A percentile compares a stretch with the other conserved stretches of the same genome.
Evolutionary conservation across 176 grass and related monocot genomes (phyloP).

Genomic region (Cymbopogon citratus): DNA sequence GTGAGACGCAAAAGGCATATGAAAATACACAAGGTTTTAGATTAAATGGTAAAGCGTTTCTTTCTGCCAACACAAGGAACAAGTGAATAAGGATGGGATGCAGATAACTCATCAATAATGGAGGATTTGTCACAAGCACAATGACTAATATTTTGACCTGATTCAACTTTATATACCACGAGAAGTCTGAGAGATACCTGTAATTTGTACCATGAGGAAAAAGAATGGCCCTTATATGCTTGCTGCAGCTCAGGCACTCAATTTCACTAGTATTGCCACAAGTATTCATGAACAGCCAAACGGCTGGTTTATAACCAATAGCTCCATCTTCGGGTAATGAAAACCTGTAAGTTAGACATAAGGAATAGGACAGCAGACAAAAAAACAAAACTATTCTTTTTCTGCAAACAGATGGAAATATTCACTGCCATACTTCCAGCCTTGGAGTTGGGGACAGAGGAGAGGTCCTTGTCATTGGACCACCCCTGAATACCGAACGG

Average conservation of each 20-base stretch:
- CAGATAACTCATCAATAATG: neutral
- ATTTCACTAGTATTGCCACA: neutral
- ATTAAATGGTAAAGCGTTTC: neutral
- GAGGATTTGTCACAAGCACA: neutral
- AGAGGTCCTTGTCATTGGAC: constrained; percentile 42
- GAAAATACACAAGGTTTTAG: neutral
- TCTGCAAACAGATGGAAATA: constrained; percentile 16
- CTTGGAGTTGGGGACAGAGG: constrained; percentile 37
- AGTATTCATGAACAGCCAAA: neutral
- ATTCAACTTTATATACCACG: neutral
- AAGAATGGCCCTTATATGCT: no score
- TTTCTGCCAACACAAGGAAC: neutral
- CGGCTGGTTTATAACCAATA: neutral
- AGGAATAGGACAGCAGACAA: neutral
- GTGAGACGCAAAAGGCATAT: neutral
- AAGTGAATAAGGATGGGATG: neutral
- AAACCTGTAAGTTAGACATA: neutral
- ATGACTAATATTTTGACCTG: neutral
- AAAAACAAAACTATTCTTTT: neutral
- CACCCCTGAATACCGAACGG: constrained; percentile 38
- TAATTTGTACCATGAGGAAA: neutral
- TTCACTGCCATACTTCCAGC: constrained; percentile 23
- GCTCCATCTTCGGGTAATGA: constrained; percentile 22
- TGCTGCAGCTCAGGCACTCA: neutral
- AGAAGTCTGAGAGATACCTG: neutral